These are phyloP conservation scores for Atkinsonella texensis DNA, from an alignment of 2,329 filamentous ascomycete species.

Conservation along the genomic window DNA sequence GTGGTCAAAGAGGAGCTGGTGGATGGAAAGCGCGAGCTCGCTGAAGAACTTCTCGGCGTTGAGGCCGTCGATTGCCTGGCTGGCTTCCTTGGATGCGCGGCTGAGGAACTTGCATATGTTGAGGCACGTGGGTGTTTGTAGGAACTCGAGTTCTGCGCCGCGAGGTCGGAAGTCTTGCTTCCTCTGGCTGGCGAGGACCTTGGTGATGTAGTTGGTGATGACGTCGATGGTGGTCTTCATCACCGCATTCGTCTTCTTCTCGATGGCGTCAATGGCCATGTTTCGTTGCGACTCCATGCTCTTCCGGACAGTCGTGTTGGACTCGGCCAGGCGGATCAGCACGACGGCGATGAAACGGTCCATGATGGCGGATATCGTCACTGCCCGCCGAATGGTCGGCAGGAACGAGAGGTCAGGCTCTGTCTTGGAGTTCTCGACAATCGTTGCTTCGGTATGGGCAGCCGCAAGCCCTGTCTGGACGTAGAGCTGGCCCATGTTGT, in stretches of 20 bases:
- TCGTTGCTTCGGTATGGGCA: conserved; percentile 57
- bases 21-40: conserved; percentile 71
- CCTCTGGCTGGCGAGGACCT: conserved; percentile 64
- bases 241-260: conserved; percentile 64
- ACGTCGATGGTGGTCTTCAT: conserved; percentile 50
- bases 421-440: conserved; percentile 66
- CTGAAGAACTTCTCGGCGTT: conserved; percentile 75
- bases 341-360: conserved; percentile 84
- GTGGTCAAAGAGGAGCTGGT: conserved; percentile 74
- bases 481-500: conserved; percentile 77
- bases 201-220: conserved; percentile 62
- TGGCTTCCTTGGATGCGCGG: conserved; percentile 49
- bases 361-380: conserved; percentile 87
- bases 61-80: conserved; percentile 63
- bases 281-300: conserved; percentile 80
- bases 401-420: conserved; percentile 86
- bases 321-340: conserved; percentile 76
- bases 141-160: conserved; percentile 65
- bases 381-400: conserved; percentile 63
- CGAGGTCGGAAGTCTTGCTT: conserved; percentile 85
- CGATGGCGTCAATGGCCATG: conserved; percentile 61
- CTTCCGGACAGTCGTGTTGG: conserved; percentile 79
- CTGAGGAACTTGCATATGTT: conserved; percentile 70
- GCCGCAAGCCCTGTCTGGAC: conserved; percentile 57
- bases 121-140: conserved; percentile 79